Conservation (phyloP, 495 filamentous ascomycete genomes). For the Tuber brumale region DNA sequence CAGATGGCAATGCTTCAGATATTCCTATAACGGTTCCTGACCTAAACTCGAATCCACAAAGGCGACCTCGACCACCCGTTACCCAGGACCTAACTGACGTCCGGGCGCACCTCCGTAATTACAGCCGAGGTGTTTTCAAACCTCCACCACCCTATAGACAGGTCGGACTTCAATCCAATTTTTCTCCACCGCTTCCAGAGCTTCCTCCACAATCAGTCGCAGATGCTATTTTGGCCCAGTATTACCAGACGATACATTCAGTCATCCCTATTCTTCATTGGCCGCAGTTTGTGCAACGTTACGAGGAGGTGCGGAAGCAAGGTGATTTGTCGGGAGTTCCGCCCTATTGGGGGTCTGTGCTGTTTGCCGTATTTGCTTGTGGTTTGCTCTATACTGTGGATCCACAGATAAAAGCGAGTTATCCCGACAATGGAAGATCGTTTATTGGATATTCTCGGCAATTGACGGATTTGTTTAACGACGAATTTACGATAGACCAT, state of each 20-base stretch:
- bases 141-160: constrained; percentile 66
- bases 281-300: constrained; percentile 70
- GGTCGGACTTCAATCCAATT: constrained; percentile 47
- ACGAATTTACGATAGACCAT: constrained; percentile 74
- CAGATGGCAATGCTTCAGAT: constrained; percentile 53
- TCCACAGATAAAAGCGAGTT: constrained; percentile 45
- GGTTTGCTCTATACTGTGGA: constrained; percentile 72
- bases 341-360: constrained; percentile 69
- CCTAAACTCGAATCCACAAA: constrained; percentile 57
- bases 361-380: constrained; percentile 79
- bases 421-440: constrained; percentile 58
- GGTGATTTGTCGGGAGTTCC: constrained; percentile 59
- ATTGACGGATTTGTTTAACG: constrained; percentile 73
- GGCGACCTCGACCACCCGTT: constrained; percentile 53
- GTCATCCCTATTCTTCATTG: constrained; percentile 83
- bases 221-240: constrained; percentile 70
- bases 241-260: constrained; percentile 68
- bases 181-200: constrained; percentile 54
- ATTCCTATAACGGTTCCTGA: constrained; percentile 54
- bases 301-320: constrained; percentile 67
- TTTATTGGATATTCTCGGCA: constrained; percentile 65
- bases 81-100: constrained; percentile 65
- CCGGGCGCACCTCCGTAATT: constrained; percentile 64
- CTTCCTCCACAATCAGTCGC: constrained; percentile 64
- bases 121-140: constrained; percentile 74